Conservation (phyloP, 2,329 filamentous ascomycete species). For the Trichoderma cornu-damae region DNA sequence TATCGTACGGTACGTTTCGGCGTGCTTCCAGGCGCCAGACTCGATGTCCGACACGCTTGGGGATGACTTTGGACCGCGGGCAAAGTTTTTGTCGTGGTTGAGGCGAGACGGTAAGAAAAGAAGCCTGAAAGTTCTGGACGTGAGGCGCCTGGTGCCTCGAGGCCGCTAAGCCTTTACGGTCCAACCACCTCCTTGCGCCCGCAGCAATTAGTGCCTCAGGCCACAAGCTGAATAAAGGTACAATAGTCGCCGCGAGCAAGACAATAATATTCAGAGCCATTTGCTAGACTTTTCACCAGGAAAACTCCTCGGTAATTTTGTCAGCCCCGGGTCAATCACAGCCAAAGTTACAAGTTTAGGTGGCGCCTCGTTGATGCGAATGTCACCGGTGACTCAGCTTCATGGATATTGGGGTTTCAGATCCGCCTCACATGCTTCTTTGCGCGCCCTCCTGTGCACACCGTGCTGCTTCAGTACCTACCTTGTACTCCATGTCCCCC, state of each 20-base stretch:
- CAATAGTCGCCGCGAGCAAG: not conserved
- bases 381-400: slow-evolving; percentile 24
- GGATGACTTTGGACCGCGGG: slow-evolving; percentile 38
- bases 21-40: slow-evolving; percentile 32
- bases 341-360: not conserved
- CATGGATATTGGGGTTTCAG: not conserved
- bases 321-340: not conserved
- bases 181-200: slow-evolving; percentile 20
- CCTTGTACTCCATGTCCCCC: not conserved
- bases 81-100: slow-evolving; percentile 43
- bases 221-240: slow-evolving; percentile 9
- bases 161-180: slow-evolving; percentile 33
- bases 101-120: slow-evolving; percentile 37
- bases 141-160: slow-evolving; percentile 34
- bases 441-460: not conserved
- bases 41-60: slow-evolving; percentile 51
- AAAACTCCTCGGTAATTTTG: slow-evolving; percentile 2
- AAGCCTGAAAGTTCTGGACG: slow-evolving; percentile 42
- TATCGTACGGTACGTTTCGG: slow-evolving; percentile 30
- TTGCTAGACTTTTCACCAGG: not conserved
- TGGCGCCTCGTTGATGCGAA: not conserved
- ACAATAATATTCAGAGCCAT: slow-evolving; percentile 1
- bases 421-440: not conserved
- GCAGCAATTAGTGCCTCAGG: slow-evolving; percentile 27
- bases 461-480: too few species aligned